Conservation (phyloP, 768 basidiomycete species). For the Russula sp. region DNA sequence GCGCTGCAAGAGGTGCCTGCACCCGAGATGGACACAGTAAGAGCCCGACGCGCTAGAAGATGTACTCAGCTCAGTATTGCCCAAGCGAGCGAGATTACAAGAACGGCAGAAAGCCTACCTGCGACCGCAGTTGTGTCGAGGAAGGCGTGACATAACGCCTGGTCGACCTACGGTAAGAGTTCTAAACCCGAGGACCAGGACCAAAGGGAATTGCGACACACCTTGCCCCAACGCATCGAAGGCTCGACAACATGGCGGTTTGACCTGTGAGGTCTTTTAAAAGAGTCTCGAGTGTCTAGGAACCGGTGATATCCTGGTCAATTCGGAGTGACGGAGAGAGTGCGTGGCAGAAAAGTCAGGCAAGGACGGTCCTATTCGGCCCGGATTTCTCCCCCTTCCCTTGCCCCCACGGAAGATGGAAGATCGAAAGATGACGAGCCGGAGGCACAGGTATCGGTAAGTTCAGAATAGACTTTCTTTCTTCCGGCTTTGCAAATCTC, state of each 20-base stretch:
- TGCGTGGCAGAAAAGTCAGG: no score
- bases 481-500: background rate
- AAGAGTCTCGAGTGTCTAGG: background rate
- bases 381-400: no score
- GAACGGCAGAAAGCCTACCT: background rate
- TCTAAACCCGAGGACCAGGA: background rate
- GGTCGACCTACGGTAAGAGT: conserved; percentile 2
- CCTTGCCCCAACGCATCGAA: conserved; percentile 13
- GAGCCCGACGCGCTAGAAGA: conserved; percentile 7
- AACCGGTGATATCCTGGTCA: background rate
- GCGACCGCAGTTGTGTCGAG: background rate
- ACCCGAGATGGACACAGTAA: background rate
- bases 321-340: background rate
- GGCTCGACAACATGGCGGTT: conserved; percentile 12
- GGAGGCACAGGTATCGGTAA: conserved; percentile 9
- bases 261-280: conserved; percentile 3
- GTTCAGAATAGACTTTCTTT: background rate
- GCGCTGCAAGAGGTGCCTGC: background rate
- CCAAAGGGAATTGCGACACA: background rate
- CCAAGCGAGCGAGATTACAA: background rate
- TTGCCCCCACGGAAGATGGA: no score
- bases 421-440: background rate
- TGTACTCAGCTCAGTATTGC: background rate
- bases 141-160: background rate
- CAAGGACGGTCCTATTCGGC: background rate